Conservation (phyloP, 176 grass and related monocot species). For the Musa itinerans region DNA sequence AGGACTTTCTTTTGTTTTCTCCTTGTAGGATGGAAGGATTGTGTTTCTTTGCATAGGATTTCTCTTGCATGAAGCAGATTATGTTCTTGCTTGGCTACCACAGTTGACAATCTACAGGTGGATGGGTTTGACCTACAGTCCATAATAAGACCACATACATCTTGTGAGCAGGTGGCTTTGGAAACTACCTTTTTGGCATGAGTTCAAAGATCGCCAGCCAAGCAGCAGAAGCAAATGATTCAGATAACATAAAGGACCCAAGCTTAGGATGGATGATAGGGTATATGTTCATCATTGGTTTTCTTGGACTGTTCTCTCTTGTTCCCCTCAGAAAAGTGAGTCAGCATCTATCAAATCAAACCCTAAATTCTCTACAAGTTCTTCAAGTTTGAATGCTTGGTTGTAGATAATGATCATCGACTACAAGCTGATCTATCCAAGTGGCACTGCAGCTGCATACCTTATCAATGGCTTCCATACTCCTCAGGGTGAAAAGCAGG, state of each 20-base stretch:
- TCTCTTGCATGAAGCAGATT: too few relatives aligned
- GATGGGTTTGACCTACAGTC: too few relatives aligned
- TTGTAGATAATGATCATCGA: not conserved
- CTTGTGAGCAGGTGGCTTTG: not conserved
- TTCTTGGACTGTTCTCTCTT: slow-evolving; percentile 2
- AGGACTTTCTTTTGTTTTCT: too few relatives aligned
- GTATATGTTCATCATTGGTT: not conserved
- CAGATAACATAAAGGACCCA: not conserved
- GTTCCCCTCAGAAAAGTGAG: not conserved
- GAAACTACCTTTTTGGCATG: not conserved
- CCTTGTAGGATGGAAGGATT: too few relatives aligned
- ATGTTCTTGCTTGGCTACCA: too few relatives aligned
- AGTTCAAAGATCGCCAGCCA: not conserved
- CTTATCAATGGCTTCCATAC: slow-evolving; percentile 57
- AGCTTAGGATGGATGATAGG: slow-evolving; percentile 9
- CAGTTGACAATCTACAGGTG: too few relatives aligned
- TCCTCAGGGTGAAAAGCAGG: slow-evolving; percentile 33
- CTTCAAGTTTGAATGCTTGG: not conserved
- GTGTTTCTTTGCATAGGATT: too few relatives aligned
- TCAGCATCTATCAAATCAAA: not conserved
- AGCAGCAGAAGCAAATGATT: not conserved
- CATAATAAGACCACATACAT: too few relatives aligned
- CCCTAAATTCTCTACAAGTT: not conserved
- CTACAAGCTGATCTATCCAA: not conserved
- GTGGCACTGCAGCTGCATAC: slow-evolving; percentile 40